These are phyloP conservation scores for Leccinum fibrillosum DNA, from an alignment of 768 basidiomycete species.

Conservation along the genomic window DNA sequence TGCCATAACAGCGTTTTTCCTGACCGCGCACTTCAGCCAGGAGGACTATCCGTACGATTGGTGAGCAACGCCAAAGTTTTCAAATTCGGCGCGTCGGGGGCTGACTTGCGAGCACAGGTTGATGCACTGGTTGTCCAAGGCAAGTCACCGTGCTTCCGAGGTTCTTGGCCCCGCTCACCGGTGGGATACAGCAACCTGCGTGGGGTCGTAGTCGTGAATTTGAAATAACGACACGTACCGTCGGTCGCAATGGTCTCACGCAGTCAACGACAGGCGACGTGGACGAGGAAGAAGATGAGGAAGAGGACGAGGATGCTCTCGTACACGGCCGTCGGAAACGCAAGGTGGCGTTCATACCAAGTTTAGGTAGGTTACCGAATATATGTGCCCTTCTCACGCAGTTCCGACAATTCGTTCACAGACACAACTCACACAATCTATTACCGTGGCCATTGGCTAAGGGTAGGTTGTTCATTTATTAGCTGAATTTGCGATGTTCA, in stretches of 20 bases:
- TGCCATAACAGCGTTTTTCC: slow-evolving; percentile 64
- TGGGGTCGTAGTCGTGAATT: slow-evolving; percentile 89
- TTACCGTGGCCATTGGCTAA: slow-evolving; percentile 86
- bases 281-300: slow-evolving; percentile 76
- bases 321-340: slow-evolving; percentile 72
- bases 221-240: slow-evolving; percentile 81
- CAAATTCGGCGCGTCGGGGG: neutral
- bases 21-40: slow-evolving; percentile 85
- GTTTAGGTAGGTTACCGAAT: slow-evolving; percentile 52
- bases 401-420: slow-evolving; percentile 30
- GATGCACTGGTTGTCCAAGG: slow-evolving; percentile 89
- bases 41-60: slow-evolving; percentile 88
- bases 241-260: slow-evolving; percentile 60
- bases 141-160: slow-evolving; percentile 19
- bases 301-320: slow-evolving; percentile 51
- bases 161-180: slow-evolving; percentile 12
- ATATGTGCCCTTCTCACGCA: slow-evolving; percentile 10
- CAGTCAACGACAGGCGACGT: slow-evolving; percentile 72
- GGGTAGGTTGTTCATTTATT: slow-evolving; percentile 43
- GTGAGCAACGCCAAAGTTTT: slow-evolving; percentile 35
- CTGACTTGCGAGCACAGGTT: slow-evolving; percentile 45
- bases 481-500: slow-evolving; percentile 10
- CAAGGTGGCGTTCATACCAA: slow-evolving; percentile 84
- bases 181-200: slow-evolving; percentile 68
- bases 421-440: slow-evolving; percentile 88